phyloP scores from a whole-genome alignment of 2,329 filamentous ascomycete species.

The Nemania sp. region DNA sequence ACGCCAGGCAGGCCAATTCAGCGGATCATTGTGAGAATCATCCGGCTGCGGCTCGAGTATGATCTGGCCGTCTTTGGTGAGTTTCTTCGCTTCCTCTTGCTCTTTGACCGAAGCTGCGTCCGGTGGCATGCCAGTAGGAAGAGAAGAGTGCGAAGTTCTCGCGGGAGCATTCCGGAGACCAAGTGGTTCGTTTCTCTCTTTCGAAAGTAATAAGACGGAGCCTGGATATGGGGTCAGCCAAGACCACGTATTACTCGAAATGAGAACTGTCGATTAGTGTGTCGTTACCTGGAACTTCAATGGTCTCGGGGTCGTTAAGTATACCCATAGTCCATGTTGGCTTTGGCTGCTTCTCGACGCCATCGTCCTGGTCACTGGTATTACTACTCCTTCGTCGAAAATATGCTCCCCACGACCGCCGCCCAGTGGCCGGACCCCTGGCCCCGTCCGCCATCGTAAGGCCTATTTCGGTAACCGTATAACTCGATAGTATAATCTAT shows the following conservation, averaged over 20 bases:
- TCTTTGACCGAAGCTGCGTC: slow-evolving; percentile 37
- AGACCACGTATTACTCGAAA: neutral
- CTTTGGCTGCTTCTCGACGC: slow-evolving; percentile 21
- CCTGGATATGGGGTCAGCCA: slow-evolving; percentile 44
- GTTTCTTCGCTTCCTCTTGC: slow-evolving; percentile 66
- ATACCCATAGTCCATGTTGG: slow-evolving; percentile 71
- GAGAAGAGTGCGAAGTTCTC: slow-evolving; percentile 61
- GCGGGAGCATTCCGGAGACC: slow-evolving; percentile 60
- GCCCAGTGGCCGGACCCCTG: slow-evolving; percentile 18
- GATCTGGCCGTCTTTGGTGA: slow-evolving; percentile 77
- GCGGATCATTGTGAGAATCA: slow-evolving; percentile 83
- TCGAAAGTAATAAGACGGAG: slow-evolving; percentile 60
- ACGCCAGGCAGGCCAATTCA: slow-evolving; percentile 87
- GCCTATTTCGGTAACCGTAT: neutral
- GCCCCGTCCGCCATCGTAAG: slow-evolving; percentile 26
- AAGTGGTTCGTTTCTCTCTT: slow-evolving; percentile 61
- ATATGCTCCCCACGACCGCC: slow-evolving; percentile 27
- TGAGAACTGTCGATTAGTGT: too few relatives aligned
- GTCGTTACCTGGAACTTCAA: slow-evolving; percentile 85
- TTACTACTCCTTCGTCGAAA: slow-evolving; percentile 25
- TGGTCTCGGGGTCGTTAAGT: slow-evolving; percentile 76
- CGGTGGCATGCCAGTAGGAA: slow-evolving; percentile 51
- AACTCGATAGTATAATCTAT: neutral
- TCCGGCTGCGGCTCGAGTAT: slow-evolving; percentile 92
- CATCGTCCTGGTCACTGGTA: slow-evolving; percentile 6